A percentile compares a stretch with the other conserved stretches of the same genome.
These are phyloP conservation scores for Penicillium arizonense DNA, from an alignment of 495 filamentous ascomycete genomes.

Conservation along the genomic window DNA sequence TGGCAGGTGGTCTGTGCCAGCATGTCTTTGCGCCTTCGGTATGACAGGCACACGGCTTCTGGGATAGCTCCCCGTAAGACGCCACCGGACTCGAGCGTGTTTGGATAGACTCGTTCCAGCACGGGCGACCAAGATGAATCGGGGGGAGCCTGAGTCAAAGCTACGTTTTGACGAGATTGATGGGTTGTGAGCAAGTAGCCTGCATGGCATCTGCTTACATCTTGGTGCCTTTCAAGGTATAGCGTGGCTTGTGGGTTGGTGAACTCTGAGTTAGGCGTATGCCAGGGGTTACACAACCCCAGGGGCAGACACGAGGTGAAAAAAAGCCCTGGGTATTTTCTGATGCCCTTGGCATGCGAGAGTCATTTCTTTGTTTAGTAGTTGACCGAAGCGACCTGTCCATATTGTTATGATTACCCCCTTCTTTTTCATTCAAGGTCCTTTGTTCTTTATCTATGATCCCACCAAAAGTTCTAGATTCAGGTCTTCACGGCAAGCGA, in stretches of 20 bases:
- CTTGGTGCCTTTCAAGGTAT: constrained; percentile 9
- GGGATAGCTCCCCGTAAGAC: constrained; percentile 30
- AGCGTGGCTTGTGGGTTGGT: neutral
- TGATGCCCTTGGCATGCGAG: constrained; percentile 22
- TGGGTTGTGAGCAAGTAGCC: constrained; percentile 23
- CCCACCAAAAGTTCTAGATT: constrained; percentile 32
- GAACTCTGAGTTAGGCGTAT: constrained; percentile 8
- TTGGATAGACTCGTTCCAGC: constrained; percentile 35
- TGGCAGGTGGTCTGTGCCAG: constrained; percentile 28
- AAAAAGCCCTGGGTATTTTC: constrained; percentile 6
- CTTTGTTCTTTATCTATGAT: constrained; percentile 6
- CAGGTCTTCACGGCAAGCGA: constrained; percentile 10
- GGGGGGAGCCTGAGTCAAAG: constrained; percentile 21
- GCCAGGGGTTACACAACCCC: constrained; percentile 5
- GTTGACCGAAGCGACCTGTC: constrained; percentile 26
- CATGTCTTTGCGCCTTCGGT: constrained; percentile 13
- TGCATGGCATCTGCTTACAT: constrained; percentile 19
- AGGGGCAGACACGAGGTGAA: constrained; percentile 6
- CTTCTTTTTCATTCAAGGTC: constrained; percentile 10
- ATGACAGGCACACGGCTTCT: constrained; percentile 26
- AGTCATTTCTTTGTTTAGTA: constrained; percentile 22
- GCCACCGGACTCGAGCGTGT: constrained; percentile 23
- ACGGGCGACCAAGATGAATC: constrained; percentile 32
- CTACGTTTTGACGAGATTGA: constrained; percentile 22
- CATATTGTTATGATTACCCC: constrained; percentile 29